These are phyloP conservation scores for Otatea glauca DNA, from an alignment of 176 grass and related monocot genomes.

Conservation along the genomic window DNA sequence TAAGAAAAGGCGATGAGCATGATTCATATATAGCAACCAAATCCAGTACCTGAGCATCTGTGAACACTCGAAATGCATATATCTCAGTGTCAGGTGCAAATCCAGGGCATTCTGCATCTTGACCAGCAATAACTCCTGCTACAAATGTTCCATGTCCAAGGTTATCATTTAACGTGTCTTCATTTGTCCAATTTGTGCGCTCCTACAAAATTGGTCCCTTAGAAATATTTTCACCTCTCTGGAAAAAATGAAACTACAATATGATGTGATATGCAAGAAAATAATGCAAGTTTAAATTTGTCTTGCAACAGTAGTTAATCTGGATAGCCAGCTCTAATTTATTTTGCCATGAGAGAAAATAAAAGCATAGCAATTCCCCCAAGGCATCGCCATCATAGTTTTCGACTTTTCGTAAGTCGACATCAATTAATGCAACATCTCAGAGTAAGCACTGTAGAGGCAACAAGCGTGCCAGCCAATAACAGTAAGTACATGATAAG, in stretches of 20 bases:
- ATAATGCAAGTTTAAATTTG: slow-evolving; percentile 26
- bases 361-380: slow-evolving; percentile 15
- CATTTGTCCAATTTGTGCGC: slow-evolving; percentile 99
- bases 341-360: slow-evolving; percentile 13
- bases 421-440: slow-evolving; percentile 37
- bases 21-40: slow-evolving; percentile 43
- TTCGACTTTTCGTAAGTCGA: background rate
- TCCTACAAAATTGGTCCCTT: slow-evolving; percentile 68
- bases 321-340: slow-evolving; percentile 26
- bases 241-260: slow-evolving; percentile 8
- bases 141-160: slow-evolving; percentile 97
- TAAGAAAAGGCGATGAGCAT: background rate
- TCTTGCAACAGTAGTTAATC: slow-evolving; percentile 24
- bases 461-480: background rate
- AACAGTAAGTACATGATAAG: background rate
- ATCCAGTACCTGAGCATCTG: slow-evolving; percentile 93
- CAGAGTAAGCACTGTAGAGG: background rate
- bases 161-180: slow-evolving; percentile 98
- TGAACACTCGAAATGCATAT: slow-evolving; percentile 97
- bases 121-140: slow-evolving; percentile 93
- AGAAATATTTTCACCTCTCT: slow-evolving; percentile 29
- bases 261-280: slow-evolving; percentile 29
- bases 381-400: background rate
- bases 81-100: slow-evolving; percentile 97
- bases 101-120: slow-evolving; percentile 93